phyloP scores from a whole-genome alignment of 1,284 basidiomycete species.

The Earliella scabrosa region DNA sequence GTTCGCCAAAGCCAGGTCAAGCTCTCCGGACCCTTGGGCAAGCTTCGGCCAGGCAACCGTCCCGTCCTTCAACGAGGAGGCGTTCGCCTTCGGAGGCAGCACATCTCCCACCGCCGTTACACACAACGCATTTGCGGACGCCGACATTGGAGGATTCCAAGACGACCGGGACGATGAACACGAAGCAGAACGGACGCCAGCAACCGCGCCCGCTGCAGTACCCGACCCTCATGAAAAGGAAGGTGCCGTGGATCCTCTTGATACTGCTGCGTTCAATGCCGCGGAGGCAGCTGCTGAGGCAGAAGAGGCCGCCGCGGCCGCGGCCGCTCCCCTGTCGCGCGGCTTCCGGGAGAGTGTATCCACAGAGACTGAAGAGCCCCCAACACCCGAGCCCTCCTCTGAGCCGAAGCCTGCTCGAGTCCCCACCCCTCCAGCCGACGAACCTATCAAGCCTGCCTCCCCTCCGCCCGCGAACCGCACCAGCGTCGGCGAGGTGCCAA shows the following conservation, averaged over 20 bases:
- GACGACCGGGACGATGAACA: conserved; percentile 4
- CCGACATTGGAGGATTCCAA: conserved; percentile 25
- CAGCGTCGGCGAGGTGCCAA: conserved; percentile 25
- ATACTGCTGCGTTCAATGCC: conserved; percentile 22
- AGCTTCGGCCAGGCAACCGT: conserved; percentile 43
- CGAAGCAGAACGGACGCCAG: not conserved
- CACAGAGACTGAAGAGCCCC: conserved; percentile 25
- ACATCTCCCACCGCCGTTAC: conserved; percentile 9
- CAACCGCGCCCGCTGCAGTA: not conserved
- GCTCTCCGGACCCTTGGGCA: conserved; percentile 80
- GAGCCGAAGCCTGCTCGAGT: conserved; percentile 34
- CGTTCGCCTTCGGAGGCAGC: conserved; percentile 14
- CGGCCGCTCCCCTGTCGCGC: conserved; percentile 23
- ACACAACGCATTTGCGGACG: conserved; percentile 38
- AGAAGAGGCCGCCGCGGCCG: conserved; percentile 20
- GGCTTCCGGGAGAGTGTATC: conserved; percentile 39
- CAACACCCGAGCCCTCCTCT: conserved; percentile 15
- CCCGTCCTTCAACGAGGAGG: conserved; percentile 28
- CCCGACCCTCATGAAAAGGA: not conserved
- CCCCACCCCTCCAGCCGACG: conserved; percentile 22
- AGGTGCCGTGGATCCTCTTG: conserved; percentile 13
- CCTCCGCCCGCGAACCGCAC: conserved; percentile 24
- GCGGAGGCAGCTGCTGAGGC: conserved; percentile 26
- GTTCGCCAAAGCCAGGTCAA: conserved; percentile 62
- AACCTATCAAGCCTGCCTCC: conserved; percentile 21